Base-by-base conservation (phyloP, 1,284 basidiomycete species). In the Cryptococcus sp. region DNA sequence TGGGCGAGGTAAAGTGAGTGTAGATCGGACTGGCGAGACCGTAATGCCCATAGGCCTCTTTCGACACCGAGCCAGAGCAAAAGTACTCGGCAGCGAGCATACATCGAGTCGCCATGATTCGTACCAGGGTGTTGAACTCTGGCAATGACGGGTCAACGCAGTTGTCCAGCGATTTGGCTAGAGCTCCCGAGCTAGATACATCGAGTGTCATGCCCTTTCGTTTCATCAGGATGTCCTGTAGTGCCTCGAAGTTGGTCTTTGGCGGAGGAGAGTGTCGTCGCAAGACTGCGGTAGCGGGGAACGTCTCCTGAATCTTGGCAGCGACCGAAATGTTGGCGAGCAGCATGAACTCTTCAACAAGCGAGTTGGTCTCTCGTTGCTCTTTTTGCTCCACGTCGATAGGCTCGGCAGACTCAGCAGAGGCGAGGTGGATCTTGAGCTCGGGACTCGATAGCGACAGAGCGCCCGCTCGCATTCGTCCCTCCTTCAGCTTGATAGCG, bases 1-100 rank as follows among this genome's bases (percentile, higher is more conserved):
- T 95, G 0, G 92, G 91, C 67, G 88, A 76, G 2, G 94, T 97
- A 70, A 98, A 98, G 72, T 98, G 95, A 0, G 95, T 99, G 73
- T 98, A 99, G 58, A 99, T 99, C 0, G 86, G 82, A 61, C 83
- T 93, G 0, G 95, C 95, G 18, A 99, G 80, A 47, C 95, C 95
- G 68, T 99, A 98, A 73, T 98, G 95, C 1, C 87, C 85, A 68
- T 97, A 99, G 0, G 89, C 86, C 61, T 97, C 92, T 51, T 86
- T 82, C 0, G 85, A 83, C 4, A 97, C 91, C 59, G 87, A 91
- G 9, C 95, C 95, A 0, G 92, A 87, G 67, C 89, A 92, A 74
- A 98, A 97, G 73, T 99, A 98, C 71, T 98, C 95, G 24, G 95
- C 95, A 0, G 92, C 86, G 18, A 97, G 78, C 95, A 99, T 97